Conservation (phyloP, 768 basidiomycete species). For the Dictyophora rubrovolvata region DNA sequence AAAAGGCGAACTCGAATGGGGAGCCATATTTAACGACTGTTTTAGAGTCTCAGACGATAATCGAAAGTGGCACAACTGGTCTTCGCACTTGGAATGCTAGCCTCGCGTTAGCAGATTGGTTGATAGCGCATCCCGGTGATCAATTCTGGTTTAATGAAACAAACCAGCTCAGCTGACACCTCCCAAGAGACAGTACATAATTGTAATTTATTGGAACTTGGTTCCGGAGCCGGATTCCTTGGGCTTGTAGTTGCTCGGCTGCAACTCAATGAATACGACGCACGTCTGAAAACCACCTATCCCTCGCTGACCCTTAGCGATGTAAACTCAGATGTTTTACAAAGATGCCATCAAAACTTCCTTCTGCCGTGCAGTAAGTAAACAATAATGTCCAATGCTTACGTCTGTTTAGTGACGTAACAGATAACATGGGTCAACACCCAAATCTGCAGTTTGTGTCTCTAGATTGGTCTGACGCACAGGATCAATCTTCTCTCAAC, state of each 20-base stretch:
- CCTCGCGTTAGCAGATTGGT: slow-evolving; percentile 50
- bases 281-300: slow-evolving; percentile 1
- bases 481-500: slow-evolving; percentile 21
- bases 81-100: slow-evolving; percentile 74
- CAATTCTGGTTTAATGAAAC: neutral
- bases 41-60: slow-evolving; percentile 61
- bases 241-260: slow-evolving; percentile 52
- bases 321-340: slow-evolving; percentile 50
- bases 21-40: slow-evolving; percentile 39
- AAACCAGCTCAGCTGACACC: neutral
- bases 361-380: slow-evolving; percentile 58
- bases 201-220: slow-evolving; percentile 57
- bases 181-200: slow-evolving; percentile 31
- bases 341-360: slow-evolving; percentile 49
- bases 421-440: slow-evolving; percentile 17
- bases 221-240: slow-evolving; percentile 68
- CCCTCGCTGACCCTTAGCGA: slow-evolving; percentile 51
- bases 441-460: slow-evolving; percentile 31
- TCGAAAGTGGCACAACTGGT: slow-evolving; percentile 72
- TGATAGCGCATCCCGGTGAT: slow-evolving; percentile 48
- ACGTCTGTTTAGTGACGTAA: neutral
- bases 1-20: neutral
- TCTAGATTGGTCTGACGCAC: slow-evolving; percentile 61
- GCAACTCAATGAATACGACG: slow-evolving; percentile 28
- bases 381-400: neutral